Evolutionary conservation across 176 grass and related monocot genomes (phyloP).

Genomic region (Musa troglodytarum): DNA sequence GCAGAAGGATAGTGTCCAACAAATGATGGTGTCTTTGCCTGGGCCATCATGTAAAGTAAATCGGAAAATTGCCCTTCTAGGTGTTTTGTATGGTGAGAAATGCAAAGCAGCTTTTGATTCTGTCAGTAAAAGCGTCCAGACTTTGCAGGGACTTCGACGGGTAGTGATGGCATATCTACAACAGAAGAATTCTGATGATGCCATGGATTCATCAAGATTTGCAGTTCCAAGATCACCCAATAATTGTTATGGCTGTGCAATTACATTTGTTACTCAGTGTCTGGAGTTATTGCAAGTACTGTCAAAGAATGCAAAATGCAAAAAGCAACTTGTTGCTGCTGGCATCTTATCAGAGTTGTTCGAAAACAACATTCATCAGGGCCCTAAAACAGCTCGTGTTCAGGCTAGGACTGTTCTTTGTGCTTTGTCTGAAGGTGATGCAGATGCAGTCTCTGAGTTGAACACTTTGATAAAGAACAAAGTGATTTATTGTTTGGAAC

Average conservation of each 20-base stretch:
- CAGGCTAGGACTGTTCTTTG: slow-evolving; percentile 79
- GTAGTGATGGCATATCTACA: slow-evolving; percentile 86
- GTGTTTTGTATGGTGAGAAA: slow-evolving; percentile 97
- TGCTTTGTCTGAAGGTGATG: slow-evolving; percentile 83
- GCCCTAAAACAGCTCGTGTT: slow-evolving; percentile 59
- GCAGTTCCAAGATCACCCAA: slow-evolving; percentile 66
- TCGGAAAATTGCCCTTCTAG: slow-evolving; percentile 90
- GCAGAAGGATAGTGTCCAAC: slow-evolving; percentile 95
- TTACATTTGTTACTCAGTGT: slow-evolving; percentile 84
- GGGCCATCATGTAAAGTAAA: slow-evolving; percentile 95
- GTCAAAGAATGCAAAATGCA: slow-evolving; percentile 75
- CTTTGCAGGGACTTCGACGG: slow-evolving; percentile 77
- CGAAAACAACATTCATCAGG: slow-evolving; percentile 96
- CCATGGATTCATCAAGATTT: slow-evolving; percentile 34
- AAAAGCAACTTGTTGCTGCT: slow-evolving; percentile 71
- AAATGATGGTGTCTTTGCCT: slow-evolving; percentile 99
- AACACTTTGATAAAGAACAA: slow-evolving; percentile 92
- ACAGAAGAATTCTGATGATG: slow-evolving; percentile 64
- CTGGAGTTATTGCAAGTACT: slow-evolving; percentile 88
- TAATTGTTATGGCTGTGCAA: slow-evolving; percentile 91
- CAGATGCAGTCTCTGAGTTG: slow-evolving; percentile 73
- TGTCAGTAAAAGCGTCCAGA: slow-evolving; percentile 95
- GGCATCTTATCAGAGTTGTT: slow-evolving; percentile 87
- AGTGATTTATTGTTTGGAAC: slow-evolving; percentile 94
- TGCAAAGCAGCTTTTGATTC: slow-evolving; percentile 99